Evolutionary conservation across 495 filamentous ascomycete species (phyloP).

Genomic region (Podospora pseudoanserina): DNA sequence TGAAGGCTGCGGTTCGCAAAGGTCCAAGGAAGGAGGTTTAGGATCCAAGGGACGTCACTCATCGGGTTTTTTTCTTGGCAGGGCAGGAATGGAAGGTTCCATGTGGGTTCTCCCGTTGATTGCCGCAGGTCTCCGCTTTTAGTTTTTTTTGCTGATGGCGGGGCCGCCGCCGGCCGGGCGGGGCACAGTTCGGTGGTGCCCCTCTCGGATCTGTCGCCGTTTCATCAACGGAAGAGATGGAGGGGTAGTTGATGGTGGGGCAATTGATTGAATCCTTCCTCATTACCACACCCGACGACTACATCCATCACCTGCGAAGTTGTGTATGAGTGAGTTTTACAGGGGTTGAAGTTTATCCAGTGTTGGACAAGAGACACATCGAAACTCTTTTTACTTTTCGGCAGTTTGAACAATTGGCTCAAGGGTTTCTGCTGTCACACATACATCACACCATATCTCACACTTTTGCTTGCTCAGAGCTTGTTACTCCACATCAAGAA

Average conservation of each 20-base stretch:
- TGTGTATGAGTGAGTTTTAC: neutral
- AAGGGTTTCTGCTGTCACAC: neutral
- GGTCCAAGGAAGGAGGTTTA: neutral
- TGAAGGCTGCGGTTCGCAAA: neutral
- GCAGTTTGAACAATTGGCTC: conserved; percentile 9
- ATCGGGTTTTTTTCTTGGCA: neutral
- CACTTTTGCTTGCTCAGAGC: neutral
- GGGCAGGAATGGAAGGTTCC: conserved; percentile 9
- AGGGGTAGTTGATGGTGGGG: too few relatives aligned
- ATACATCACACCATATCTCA: neutral
- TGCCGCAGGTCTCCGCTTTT: conserved; percentile 9
- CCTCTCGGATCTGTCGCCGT: neutral
- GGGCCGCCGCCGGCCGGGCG: neutral
- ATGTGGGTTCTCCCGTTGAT: conserved; percentile 13
- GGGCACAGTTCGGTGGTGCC: neutral
- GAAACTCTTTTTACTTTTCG: neutral
- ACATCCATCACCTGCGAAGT: neutral
- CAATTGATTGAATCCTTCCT: neutral
- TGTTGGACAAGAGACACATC: conserved; percentile 8
- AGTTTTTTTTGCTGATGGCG: neutral
- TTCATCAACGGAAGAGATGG: neutral
- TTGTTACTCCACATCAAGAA: neutral
- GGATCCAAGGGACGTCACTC: neutral
- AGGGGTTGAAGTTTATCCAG: neutral
- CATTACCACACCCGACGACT: neutral